These are phyloP conservation scores for Xerocomellus dryophilus DNA, from an alignment of 768 basidiomycete species.

Conservation along the genomic window DNA sequence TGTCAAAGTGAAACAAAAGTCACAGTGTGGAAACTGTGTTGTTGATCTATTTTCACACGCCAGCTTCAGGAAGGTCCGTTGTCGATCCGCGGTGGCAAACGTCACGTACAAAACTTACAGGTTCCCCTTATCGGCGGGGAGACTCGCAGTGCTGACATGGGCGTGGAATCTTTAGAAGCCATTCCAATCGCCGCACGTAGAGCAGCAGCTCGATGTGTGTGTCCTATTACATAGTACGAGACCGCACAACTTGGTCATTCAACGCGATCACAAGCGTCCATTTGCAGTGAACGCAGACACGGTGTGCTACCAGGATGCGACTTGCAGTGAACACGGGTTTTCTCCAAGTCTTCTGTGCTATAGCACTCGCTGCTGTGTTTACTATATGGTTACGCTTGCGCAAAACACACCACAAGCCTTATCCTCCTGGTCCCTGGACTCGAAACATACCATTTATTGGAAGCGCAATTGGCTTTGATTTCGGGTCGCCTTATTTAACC, in stretches of 20 bases:
- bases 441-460: not conserved
- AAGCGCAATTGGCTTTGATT: not conserved
- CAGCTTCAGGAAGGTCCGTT: no score
- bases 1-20: no score
- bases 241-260: no score
- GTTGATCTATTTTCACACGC: no score
- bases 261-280: no score
- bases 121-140: not conserved
- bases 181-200: not conserved
- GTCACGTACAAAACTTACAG: not conserved
- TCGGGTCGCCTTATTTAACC: not conserved
- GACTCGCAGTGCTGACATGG: no score
- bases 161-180: not conserved
- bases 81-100: no score
- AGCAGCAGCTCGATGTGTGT: not conserved
- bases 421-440: conserved; percentile 3
- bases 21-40: no score
- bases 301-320: not conserved
- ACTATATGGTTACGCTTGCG: not conserved
- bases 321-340: not conserved
- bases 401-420: not conserved
- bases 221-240: no score
- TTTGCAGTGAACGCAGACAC: not conserved
- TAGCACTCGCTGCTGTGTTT: not conserved
- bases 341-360: not conserved